Conservation (phyloP, 768 basidiomycete genomes). For the Pleurotus citrinopileatus region DNA sequence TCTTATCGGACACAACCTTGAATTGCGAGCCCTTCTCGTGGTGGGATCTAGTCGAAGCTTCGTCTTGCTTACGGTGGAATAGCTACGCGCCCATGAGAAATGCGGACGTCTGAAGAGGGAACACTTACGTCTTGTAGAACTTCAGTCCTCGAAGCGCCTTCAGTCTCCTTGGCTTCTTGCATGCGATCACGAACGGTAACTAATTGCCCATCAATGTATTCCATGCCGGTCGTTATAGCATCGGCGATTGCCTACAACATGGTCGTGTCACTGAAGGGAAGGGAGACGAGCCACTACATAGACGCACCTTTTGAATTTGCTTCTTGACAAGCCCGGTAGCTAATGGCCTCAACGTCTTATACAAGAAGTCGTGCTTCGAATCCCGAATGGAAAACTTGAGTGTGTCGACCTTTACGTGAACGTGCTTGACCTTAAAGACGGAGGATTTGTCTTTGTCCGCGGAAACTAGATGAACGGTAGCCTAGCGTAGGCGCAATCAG, state of each 20-base stretch:
- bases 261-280: background rate
- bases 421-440: conserved; percentile 70
- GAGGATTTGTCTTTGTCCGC: conserved; percentile 62
- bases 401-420: conserved; percentile 79
- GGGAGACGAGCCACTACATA: background rate
- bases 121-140: conserved; percentile 56
- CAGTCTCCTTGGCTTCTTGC: conserved; percentile 49
- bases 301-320: conserved; percentile 42
- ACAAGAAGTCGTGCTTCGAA: conserved; percentile 84
- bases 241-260: conserved; percentile 40
- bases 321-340: conserved; percentile 83
- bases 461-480: conserved; percentile 57
- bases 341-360: conserved; percentile 79
- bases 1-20: conserved; percentile 74
- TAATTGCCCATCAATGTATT: conserved; percentile 87
- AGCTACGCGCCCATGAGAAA: conserved; percentile 31
- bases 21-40: conserved; percentile 53
- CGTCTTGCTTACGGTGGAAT: conserved; percentile 57
- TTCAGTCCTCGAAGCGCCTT: conserved; percentile 35
- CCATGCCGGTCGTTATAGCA: conserved; percentile 75
- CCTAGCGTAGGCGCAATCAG: conserved; percentile 23
- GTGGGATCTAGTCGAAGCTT: conserved; percentile 23
- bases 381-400: conserved; percentile 92
- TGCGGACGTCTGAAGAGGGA: background rate
- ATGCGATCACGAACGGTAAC: conserved; percentile 82